Conservation (phyloP, 768 basidiomycete species). For the Boletellus ananiceps region DNA sequence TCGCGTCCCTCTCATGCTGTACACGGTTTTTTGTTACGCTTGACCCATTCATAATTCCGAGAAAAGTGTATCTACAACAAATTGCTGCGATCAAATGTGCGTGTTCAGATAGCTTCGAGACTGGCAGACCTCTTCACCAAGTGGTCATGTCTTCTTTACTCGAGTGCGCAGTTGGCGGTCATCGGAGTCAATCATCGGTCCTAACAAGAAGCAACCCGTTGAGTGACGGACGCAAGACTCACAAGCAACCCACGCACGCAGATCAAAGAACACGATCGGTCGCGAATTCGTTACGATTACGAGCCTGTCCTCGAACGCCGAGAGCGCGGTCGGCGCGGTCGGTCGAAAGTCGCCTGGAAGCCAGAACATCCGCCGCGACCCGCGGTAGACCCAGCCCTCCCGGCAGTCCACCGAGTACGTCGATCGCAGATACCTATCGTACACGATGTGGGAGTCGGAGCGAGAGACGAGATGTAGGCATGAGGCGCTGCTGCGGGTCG, state of each 20-base stretch:
- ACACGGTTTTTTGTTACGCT: not conserved
- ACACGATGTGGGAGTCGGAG: conserved; percentile 8
- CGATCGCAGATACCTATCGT: conserved; percentile 14
- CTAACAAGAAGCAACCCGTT: not conserved
- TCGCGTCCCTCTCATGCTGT: not conserved
- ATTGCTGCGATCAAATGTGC: too few relatives aligned
- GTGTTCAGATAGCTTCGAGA: too few relatives aligned
- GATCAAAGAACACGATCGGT: conserved; percentile 8
- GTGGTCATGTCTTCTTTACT: not conserved
- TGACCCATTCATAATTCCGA: not conserved
- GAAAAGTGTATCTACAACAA: too few relatives aligned
- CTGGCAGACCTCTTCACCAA: not conserved
- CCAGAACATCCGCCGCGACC: conserved; percentile 15
- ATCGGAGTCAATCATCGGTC: not conserved
- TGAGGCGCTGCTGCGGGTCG: not conserved
- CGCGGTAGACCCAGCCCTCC: conserved; percentile 15
- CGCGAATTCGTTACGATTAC: conserved; percentile 2
- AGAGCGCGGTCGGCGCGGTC: not conserved
- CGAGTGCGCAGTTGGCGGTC: not conserved
- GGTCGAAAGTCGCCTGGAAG: conserved; percentile 15
- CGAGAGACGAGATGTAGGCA: conserved; percentile 14
- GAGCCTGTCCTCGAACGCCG: conserved; percentile 11
- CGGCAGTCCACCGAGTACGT: conserved; percentile 9
- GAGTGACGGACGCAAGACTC: not conserved
- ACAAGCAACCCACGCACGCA: conserved; percentile 5